Percentiles rank a stretch among this genome's conserved stretches.
Evolutionary conservation across 2,329 filamentous ascomycete genomes (phyloP).

Genomic region (Fusarium sororula): DNA sequence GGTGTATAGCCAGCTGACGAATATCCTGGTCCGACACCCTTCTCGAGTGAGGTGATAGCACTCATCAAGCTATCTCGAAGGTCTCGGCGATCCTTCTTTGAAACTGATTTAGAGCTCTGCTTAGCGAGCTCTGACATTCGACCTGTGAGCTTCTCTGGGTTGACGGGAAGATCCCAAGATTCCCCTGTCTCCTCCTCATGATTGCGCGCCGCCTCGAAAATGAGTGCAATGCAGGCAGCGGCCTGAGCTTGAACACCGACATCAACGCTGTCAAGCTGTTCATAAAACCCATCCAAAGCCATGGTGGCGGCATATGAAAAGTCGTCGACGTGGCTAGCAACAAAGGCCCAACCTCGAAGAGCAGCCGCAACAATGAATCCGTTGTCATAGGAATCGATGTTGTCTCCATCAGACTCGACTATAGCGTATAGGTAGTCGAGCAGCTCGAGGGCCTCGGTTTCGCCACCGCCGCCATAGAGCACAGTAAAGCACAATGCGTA

Average conservation of each 20-base stretch:
- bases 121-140: conserved; percentile 59
- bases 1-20: conserved; percentile 57
- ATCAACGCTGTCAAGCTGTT: conserved; percentile 82
- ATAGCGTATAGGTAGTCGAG: conserved; percentile 83
- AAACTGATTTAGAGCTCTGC: conserved; percentile 59
- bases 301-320: conserved; percentile 75
- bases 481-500: conserved; percentile 76
- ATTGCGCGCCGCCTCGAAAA: conserved; percentile 75
- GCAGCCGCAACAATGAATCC: conserved; percentile 77
- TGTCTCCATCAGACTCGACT: conserved; percentile 79
- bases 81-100: conserved; percentile 58
- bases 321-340: conserved; percentile 81
- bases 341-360: conserved; percentile 80
- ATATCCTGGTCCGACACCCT: conserved; percentile 63
- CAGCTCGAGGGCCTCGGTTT: conserved; percentile 73
- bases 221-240: conserved; percentile 81
- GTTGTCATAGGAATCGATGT: conserved; percentile 76
- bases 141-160: conserved; percentile 58
- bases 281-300: conserved; percentile 82
- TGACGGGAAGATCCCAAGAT: conserved; percentile 59
- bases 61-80: conserved; percentile 60
- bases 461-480: conserved; percentile 78
- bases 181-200: conserved; percentile 61
- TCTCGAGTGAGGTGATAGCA: conserved; percentile 64
- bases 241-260: conserved; percentile 79